Percentiles rank a stretch among this genome's conserved stretches.
Evolutionary conservation across 106 monocot species (phyloP).

Genomic region (Cymbidium sinense): DNA sequence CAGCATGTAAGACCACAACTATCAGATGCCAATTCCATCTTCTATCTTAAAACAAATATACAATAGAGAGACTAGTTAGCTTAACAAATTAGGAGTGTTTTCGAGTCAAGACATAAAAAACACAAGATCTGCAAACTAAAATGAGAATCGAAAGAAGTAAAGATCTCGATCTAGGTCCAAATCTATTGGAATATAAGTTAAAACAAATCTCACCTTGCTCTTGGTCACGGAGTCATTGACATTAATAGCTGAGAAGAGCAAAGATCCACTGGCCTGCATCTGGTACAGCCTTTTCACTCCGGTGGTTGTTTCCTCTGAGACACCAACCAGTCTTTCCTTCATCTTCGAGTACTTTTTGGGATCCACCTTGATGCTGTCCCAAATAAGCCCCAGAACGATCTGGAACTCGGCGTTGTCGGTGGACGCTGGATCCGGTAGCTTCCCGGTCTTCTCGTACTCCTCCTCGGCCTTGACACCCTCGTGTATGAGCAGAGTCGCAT

Average conservation of each 20-base stretch:
- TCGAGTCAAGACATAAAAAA: no score
- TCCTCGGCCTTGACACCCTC: conserved; percentile 26
- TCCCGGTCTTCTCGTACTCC: conserved; percentile 27
- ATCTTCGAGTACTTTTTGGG: conserved; percentile 32
- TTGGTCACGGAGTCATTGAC: conserved; percentile 20
- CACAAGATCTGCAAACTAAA: neutral
- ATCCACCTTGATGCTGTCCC: conserved; percentile 25
- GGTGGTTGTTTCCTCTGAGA: conserved; percentile 33
- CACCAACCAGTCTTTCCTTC: conserved; percentile 28
- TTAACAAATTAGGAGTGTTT: no score
- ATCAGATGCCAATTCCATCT: no score
- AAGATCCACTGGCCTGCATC: conserved; percentile 16
- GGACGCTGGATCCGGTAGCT: conserved; percentile 23
- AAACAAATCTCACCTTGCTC: conserved; percentile 8
- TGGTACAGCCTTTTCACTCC: conserved; percentile 31
- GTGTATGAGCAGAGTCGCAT: conserved; percentile 22
- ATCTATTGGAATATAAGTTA: neutral
- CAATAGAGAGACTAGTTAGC: no score
- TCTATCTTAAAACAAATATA: no score
- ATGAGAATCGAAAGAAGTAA: neutral
- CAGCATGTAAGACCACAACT: no score
- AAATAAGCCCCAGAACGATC: conserved; percentile 25
- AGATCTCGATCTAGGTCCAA: neutral
- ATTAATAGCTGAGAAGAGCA: conserved; percentile 17
- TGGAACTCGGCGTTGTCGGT: conserved; percentile 36